Evolutionary conservation across 495 filamentous ascomycete genomes (phyloP).

Genomic region (Pyrenula aspistea): DNA sequence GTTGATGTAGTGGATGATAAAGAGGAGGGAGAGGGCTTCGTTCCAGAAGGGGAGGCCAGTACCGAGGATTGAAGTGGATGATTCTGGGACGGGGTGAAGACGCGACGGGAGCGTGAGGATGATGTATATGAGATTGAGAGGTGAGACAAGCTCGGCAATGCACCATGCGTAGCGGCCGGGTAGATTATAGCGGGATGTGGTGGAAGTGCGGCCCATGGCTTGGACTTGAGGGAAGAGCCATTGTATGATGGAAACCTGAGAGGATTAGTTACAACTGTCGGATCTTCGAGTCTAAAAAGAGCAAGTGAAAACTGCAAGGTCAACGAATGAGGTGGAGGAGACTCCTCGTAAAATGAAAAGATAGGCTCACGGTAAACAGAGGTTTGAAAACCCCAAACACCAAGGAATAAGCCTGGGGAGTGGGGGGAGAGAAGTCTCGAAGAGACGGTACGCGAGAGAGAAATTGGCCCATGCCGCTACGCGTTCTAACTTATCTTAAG

Average conservation of each 20-base stretch:
- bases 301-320: background rate
- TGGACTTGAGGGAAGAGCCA: slow-evolving; percentile 54
- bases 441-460: slow-evolving; percentile 5
- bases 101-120: slow-evolving; percentile 49
- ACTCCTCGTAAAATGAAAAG: too few species aligned
- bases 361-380: slow-evolving; percentile 33
- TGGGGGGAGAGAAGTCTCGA: slow-evolving; percentile 37
- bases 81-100: slow-evolving; percentile 2
- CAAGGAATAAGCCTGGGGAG: slow-evolving; percentile 34
- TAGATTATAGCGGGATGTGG: slow-evolving; percentile 60
- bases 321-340: too few species aligned
- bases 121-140: slow-evolving; percentile 64
- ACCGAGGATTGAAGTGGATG: slow-evolving; percentile 1
- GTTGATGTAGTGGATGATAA: slow-evolving; percentile 72
- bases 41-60: slow-evolving; percentile 15
- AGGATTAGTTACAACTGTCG: too few species aligned
- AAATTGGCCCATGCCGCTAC: background rate
- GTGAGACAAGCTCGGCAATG: slow-evolving; percentile 72
- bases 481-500: too few species aligned
- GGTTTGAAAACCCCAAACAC: slow-evolving; percentile 37
- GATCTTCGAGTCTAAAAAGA: background rate
- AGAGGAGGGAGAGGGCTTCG: slow-evolving; percentile 20
- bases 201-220: slow-evolving; percentile 77
- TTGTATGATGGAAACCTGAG: slow-evolving; percentile 45
- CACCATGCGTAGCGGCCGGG: slow-evolving; percentile 83